These are phyloP conservation scores for Gracilaria gracilis DNA, from an alignment of 23 red algal genomes.

Conservation along the genomic window DNA sequence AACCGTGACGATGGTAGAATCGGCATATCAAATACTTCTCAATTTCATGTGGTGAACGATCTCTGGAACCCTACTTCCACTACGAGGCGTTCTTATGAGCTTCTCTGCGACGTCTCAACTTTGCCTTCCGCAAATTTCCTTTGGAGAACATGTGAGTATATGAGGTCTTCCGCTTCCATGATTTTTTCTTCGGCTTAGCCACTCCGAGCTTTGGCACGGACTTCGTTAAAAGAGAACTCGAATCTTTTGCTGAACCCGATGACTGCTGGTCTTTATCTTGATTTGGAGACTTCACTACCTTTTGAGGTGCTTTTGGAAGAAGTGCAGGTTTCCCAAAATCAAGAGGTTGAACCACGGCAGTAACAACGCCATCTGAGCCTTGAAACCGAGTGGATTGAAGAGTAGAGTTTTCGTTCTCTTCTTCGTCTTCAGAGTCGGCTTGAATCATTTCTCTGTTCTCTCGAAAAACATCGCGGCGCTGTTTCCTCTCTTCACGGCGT, in stretches of 20 bases:
- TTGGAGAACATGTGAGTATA: slow-evolving; percentile 53
- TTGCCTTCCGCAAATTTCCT: slow-evolving; percentile 42
- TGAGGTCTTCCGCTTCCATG: slow-evolving; percentile 43
- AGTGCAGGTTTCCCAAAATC: slow-evolving; percentile 22
- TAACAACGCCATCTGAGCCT: slow-evolving; percentile 49
- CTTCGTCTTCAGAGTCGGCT: slow-evolving; percentile 33
- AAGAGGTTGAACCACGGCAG: slow-evolving; percentile 53
- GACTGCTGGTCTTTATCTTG: background rate
- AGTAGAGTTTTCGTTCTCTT: background rate
- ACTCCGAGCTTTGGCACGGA: background rate
- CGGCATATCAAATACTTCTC: background rate
- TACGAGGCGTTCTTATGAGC: background rate
- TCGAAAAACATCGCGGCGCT: slow-evolving; percentile 49
- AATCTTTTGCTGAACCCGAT: background rate
- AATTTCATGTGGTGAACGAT: background rate
- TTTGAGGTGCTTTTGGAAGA: background rate
- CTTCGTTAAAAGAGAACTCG: background rate
- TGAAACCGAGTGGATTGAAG: slow-evolving; percentile 26
- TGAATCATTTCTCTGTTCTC: background rate
- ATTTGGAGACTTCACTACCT: background rate
- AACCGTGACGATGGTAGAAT: background rate
- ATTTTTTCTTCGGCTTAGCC: slow-evolving; percentile 2
- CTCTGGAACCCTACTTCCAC: background rate
- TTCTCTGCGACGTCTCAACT: slow-evolving; percentile 32
- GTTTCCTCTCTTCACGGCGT: slow-evolving; percentile 47